A percentile compares a stretch with the other conserved stretches of the same genome.
phyloP scores from a whole-genome alignment of 805 yeast genomes.

The Metschnikowia aberdeeniae region DNA sequence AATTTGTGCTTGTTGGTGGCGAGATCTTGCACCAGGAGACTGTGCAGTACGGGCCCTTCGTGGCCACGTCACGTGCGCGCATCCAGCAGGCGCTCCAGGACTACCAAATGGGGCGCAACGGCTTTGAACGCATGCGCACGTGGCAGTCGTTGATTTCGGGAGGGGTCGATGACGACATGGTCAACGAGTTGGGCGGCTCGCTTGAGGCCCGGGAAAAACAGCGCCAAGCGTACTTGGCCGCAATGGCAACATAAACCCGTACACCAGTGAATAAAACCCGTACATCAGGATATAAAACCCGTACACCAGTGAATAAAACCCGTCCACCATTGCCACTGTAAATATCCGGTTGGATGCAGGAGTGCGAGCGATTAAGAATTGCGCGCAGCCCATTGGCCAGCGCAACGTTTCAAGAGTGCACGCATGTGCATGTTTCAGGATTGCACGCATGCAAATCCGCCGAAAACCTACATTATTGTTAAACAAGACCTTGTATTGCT shows the following conservation, averaged over 20 bases:
- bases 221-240: slow-evolving; percentile 7
- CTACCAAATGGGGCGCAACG: slow-evolving; percentile 64
- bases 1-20: slow-evolving; percentile 76
- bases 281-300: no score
- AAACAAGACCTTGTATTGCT: slow-evolving; percentile 1
- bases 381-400: no score
- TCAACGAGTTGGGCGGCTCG: slow-evolving; percentile 34
- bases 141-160: slow-evolving; percentile 51
- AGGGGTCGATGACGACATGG: slow-evolving; percentile 43
- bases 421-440: neutral
- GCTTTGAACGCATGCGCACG: slow-evolving; percentile 61
- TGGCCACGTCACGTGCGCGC: slow-evolving; percentile 62
- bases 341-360: no score
- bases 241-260: no score
- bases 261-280: no score
- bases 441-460: no score
- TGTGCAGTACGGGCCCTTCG: slow-evolving; percentile 91
- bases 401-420: no score
- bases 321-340: no score
- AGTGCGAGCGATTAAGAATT: no score
- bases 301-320: no score
- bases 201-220: slow-evolving; percentile 26
- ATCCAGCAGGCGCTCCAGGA: slow-evolving; percentile 68
- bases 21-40: slow-evolving; percentile 66
- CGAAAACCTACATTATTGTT: neutral